Evolutionary conservation across 345 rosid genomes (phyloP).

Genomic region (Eucalyptus victrix): DNA sequence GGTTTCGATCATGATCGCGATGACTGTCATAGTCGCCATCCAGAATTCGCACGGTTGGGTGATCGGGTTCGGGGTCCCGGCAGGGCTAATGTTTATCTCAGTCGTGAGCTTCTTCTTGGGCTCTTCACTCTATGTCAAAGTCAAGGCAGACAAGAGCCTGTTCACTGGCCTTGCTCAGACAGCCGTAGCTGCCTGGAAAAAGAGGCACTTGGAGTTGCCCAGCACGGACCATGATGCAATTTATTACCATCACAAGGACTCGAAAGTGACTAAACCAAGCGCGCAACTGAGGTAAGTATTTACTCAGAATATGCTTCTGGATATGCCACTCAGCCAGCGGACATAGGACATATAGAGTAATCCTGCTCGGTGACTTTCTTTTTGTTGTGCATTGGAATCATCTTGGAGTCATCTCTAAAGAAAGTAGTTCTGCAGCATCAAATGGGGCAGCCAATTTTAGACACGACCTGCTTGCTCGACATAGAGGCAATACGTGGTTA

Average conservation of each 20-base stretch:
- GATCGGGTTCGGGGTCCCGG: constrained; percentile 41
- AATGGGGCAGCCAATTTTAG: not conserved
- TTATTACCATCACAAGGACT: constrained; percentile 11
- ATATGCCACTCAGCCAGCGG: not conserved
- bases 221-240: not conserved
- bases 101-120: constrained; percentile 16
- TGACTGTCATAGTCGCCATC: constrained; percentile 29
- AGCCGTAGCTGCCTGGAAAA: constrained; percentile 16
- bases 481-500: not conserved
- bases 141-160: constrained; percentile 24
- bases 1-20: constrained; percentile 12
- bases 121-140: constrained; percentile 22
- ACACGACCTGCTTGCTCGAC: not conserved
- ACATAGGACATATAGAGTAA: no score
- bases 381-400: not conserved
- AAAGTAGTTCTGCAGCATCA: not conserved
- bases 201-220: constrained; percentile 11
- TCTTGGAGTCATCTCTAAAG: not conserved
- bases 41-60: constrained; percentile 33
- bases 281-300: constrained; percentile 18
- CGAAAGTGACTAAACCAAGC: constrained; percentile 18
- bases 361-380: no score
- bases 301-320: not conserved
- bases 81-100: constrained; percentile 25
- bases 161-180: constrained; percentile 32